Percentiles rank a stretch among this genome's conserved stretches.
These are phyloP conservation scores for Oenanthe javanica DNA, from an alignment of 140 eudicot genomes.

Conservation along the genomic window DNA sequence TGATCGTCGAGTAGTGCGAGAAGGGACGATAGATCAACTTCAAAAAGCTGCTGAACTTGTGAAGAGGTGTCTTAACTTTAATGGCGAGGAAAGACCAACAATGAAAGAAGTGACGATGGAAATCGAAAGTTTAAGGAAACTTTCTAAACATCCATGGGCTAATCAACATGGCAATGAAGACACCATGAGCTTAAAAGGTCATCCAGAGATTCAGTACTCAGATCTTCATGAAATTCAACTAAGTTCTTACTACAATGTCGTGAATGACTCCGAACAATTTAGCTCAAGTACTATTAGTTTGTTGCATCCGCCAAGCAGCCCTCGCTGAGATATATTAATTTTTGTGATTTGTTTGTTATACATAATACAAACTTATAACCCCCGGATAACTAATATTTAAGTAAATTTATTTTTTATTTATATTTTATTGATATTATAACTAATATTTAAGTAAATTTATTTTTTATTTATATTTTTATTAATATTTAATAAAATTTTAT, in stretches of 20 bases:
- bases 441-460: too few species aligned
- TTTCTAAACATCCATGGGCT: slow-evolving; percentile 34
- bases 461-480: too few species aligned
- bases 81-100: slow-evolving; percentile 36
- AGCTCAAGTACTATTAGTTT: neutral
- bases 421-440: too few species aligned
- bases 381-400: too few species aligned
- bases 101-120: slow-evolving; percentile 38
- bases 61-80: slow-evolving; percentile 29
- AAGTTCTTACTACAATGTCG: neutral
- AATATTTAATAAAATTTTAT: too few species aligned
- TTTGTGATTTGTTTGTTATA: too few species aligned
- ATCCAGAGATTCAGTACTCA: slow-evolving; percentile 1
- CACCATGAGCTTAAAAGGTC: neutral
- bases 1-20: slow-evolving; percentile 30
- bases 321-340: neutral
- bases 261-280: neutral
- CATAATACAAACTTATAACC: too few species aligned
- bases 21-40: slow-evolving; percentile 33
- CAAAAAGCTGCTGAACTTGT: slow-evolving; percentile 26
- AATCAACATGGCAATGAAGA: slow-evolving; percentile 23
- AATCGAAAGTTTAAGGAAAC: slow-evolving; percentile 38
- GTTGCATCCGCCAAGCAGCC: neutral
- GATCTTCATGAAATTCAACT: slow-evolving; percentile 24
- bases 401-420: too few species aligned